Evolutionary conservation across 2,329 filamentous ascomycete species (phyloP), one percentile per base, ranked within the genome.

Genomic region (Sporothrix brunneoviolacea): DNA sequence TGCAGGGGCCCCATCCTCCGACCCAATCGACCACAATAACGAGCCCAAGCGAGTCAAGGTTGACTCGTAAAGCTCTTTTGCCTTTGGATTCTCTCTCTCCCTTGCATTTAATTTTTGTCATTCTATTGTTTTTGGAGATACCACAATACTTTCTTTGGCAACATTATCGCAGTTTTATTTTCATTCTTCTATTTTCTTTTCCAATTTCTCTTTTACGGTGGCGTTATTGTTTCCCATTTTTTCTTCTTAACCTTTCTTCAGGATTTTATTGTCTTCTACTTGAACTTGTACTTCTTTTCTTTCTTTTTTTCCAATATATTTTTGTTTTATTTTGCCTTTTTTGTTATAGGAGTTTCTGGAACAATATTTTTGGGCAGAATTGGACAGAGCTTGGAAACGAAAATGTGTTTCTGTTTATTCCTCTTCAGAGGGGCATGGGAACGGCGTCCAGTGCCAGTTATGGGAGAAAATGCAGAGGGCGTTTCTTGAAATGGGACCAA

Each of bases 31-130:
- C 21, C 58, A 61, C 35, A 63, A 64, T 16, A 66, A 64, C n/a
- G 77, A 80, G 22, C 59, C 73, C 8, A 82, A 81, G 63, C 68
- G 77, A 47, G 60, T 76, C 53, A 77, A 72, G 60, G 72, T 79
- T 38, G 76, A 79, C 40, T 62, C 64, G 16, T 75, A 58, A 58
- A 44, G 7, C 8, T 10, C 18, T 19, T 15, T n/a, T 8, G 9
- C 24, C 12, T 42, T 28, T 28, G 24, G 10, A 16, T 8, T 16
- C 22, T 40, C 16, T 48, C 16, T 28, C 48, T 22, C 19, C 4
- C 9, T 12, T 27, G 48, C 10, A 43, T 8, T 40, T 32, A 13
- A 4, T 32, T 30, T 49, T 24, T 27, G n/a, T n/a, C n/a, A n/a
- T n/a, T n/a, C n/a, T n/a, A n/a, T 39, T 32, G 19, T 50, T 40